phyloP scores from a whole-genome alignment of 2,329 filamentous ascomycete genomes.

The Penicillium italicum region DNA sequence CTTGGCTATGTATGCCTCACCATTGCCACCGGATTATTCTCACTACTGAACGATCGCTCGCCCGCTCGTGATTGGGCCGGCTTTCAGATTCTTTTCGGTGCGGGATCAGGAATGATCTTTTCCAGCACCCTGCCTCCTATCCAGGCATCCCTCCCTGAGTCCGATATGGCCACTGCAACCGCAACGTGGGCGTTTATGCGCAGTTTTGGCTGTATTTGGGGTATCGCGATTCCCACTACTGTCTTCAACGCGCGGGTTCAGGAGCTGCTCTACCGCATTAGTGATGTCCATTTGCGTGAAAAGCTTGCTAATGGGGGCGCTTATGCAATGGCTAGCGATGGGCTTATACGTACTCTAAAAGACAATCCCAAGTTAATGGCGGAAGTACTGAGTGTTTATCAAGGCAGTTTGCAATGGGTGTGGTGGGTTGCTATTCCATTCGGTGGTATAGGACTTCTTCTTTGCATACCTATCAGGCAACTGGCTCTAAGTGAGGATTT shows the following conservation, averaged over 20 bases:
- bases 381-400: slow-evolving; percentile 36
- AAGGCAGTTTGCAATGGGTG: slow-evolving; percentile 33
- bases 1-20: slow-evolving; percentile 28
- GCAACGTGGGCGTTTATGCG: slow-evolving; percentile 31
- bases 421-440: slow-evolving; percentile 40
- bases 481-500: slow-evolving; percentile 1
- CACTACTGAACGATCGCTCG: slow-evolving; percentile 24
- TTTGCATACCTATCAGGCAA: slow-evolving; percentile 37
- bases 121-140: slow-evolving; percentile 27
- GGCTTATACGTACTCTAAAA: neutral
- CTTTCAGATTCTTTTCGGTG: slow-evolving; percentile 28
- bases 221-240: slow-evolving; percentile 27
- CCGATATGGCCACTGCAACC: slow-evolving; percentile 27
- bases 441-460: slow-evolving; percentile 30
- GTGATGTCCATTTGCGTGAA: slow-evolving; percentile 7
- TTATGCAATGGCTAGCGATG: slow-evolving; percentile 20
- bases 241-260: slow-evolving; percentile 32
- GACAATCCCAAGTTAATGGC: neutral
- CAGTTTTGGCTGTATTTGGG: slow-evolving; percentile 33
- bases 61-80: slow-evolving; percentile 27
- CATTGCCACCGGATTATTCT: slow-evolving; percentile 29
- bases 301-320: slow-evolving; percentile 20
- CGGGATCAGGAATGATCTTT: slow-evolving; percentile 29
- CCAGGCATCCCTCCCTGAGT: slow-evolving; percentile 28
- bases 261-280: slow-evolving; percentile 11